Conservation (phyloP, 2,329 filamentous ascomycete species). For the Claviceps purpurea region DNA sequence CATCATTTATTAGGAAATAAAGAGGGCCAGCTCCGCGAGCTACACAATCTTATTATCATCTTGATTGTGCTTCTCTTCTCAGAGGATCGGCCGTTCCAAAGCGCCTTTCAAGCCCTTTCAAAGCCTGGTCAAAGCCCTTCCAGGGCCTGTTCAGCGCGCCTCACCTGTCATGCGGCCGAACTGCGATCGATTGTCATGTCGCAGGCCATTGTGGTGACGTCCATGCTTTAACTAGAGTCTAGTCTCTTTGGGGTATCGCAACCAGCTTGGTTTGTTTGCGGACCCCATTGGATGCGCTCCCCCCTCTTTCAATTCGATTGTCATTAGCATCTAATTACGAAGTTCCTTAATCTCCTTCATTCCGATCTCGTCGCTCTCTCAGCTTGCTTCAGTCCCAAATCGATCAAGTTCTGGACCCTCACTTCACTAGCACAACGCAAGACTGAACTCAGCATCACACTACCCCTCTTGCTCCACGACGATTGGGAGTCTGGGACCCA, state of each 20-base stretch:
- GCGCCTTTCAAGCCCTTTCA: too few species aligned
- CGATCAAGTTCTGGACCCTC: background rate
- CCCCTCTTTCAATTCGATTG: background rate
- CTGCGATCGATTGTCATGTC: too few species aligned
- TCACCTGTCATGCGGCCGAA: background rate
- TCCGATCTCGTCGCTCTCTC: background rate
- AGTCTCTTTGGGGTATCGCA: background rate
- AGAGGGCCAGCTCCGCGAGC: background rate
- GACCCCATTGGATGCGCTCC: conserved; percentile 1
- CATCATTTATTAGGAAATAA: too few species aligned
- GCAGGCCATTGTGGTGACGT: background rate
- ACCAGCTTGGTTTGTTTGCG: background rate
- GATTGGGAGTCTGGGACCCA: background rate
- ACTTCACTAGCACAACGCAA: background rate
- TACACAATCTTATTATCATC: background rate
- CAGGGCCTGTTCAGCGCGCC: background rate
- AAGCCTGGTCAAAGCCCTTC: too few species aligned
- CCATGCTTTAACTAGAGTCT: background rate
- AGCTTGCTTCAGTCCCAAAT: background rate
- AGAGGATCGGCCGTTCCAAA: too few species aligned
- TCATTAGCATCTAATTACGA: background rate
- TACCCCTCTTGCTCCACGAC: background rate
- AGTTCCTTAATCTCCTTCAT: background rate
- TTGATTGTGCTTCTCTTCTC: background rate
- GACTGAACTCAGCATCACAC: background rate